A percentile compares a stretch with the other conserved stretches of the same genome.
Conservation (phyloP, 2,329 filamentous ascomycete genomes). For the Mycosphaerella sp. region DNA sequence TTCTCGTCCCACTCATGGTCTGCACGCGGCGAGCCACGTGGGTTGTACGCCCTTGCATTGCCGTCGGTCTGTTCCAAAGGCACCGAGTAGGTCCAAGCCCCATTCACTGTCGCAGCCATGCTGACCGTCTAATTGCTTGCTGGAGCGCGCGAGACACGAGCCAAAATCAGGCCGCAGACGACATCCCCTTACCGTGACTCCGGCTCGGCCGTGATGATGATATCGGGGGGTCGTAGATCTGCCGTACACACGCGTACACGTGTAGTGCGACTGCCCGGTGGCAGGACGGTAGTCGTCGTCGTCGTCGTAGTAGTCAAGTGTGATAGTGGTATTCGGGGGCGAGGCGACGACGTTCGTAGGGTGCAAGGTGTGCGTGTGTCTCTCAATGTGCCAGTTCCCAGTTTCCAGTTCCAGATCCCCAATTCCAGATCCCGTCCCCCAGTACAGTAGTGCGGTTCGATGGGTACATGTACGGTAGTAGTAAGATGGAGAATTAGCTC, state of each 20-base stretch:
- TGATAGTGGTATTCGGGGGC: no score
- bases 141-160: background rate
- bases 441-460: no score
- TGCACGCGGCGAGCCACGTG: conserved; percentile 2
- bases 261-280: no score
- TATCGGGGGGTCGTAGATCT: background rate
- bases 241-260: background rate
- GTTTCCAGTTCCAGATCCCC: no score
- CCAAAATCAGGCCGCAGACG: background rate
- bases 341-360: no score
- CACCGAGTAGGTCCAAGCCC: conserved; percentile 22
- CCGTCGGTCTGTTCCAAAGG: conserved; percentile 22
- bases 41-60: conserved; percentile 14
- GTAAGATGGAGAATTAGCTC: no score
- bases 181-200: background rate
- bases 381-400: no score
- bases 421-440: no score
- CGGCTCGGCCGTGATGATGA: background rate
- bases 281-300: no score
- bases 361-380: no score
- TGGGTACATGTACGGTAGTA: no score
- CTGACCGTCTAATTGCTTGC: background rate
- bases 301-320: no score
- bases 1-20: conserved; percentile 10
- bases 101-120: conserved; percentile 7